A percentile compares a stretch with the other conserved stretches of the same genome.
phyloP scores from a whole-genome alignment of 2,329 filamentous ascomycete genomes.

The Exserohilum rostratum region DNA sequence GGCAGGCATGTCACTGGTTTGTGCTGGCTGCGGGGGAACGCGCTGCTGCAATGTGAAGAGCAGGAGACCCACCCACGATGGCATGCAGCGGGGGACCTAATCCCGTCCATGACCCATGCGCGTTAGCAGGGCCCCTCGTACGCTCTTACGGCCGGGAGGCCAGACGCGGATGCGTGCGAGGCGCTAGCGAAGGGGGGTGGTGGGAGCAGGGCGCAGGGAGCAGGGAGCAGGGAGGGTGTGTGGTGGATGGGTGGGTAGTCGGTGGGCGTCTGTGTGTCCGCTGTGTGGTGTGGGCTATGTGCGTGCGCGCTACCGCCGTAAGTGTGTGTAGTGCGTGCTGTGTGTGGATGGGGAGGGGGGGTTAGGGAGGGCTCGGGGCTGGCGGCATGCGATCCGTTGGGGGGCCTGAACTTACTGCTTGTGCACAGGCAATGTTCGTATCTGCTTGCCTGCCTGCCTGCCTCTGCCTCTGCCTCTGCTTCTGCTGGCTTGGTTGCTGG shows the following conservation, averaged over 20 bases:
- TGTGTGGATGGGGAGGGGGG: too few species aligned
- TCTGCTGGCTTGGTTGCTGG: neutral
- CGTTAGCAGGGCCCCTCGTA: conserved; percentile 1
- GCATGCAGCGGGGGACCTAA: conserved; percentile 18
- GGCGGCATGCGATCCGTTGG: conserved; percentile 12
- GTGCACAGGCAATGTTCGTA: neutral
- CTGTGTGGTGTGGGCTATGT: too few species aligned
- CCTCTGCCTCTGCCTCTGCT: too few species aligned
- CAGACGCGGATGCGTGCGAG: conserved; percentile 14
- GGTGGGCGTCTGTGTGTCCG: too few species aligned
- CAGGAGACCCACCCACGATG: conserved; percentile 10
- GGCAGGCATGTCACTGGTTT: conserved; percentile 16
- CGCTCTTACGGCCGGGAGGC: conserved; percentile 9
- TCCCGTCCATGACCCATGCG: conserved; percentile 12
- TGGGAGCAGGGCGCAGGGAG: too few species aligned
- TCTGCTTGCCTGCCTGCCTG: neutral
- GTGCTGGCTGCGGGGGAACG: conserved; percentile 14
- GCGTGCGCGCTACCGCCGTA: too few species aligned
- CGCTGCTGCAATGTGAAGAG: conserved; percentile 18
- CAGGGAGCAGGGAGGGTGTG: too few species aligned
- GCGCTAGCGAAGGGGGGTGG: conserved; percentile 1
- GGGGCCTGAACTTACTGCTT: conserved; percentile 9
- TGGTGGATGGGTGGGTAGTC: too few species aligned
- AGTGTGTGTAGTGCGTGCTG: too few species aligned
- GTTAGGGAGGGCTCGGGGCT: conserved; percentile 6